A percentile compares a stretch with the other conserved stretches of the same genome.
These are phyloP conservation scores for Linum lewisii DNA, from an alignment of 345 rosid species.

Conservation along the genomic window DNA sequence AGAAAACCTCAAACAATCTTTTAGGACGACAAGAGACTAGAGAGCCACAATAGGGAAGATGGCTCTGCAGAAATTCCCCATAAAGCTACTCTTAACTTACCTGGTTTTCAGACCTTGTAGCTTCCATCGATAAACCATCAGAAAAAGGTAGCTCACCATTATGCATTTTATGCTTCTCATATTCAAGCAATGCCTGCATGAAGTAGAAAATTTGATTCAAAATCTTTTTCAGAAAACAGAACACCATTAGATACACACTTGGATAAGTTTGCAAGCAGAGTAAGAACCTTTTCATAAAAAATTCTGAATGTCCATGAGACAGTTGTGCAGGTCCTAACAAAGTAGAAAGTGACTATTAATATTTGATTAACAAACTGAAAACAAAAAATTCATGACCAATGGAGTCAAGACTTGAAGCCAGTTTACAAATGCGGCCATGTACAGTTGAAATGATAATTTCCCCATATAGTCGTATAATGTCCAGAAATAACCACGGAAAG, in stretches of 20 bases:
- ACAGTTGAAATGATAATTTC: neutral
- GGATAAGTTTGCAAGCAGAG: neutral
- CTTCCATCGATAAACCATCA: slow-evolving; percentile 17
- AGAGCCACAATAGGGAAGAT: neutral
- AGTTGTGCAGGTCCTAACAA: slow-evolving; percentile 21
- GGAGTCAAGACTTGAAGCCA: neutral
- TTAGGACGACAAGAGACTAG: too few species aligned
- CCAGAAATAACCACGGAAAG: neutral
- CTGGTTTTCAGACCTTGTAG: slow-evolving; percentile 20
- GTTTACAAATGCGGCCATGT: too few species aligned
- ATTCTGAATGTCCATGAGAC: slow-evolving; percentile 30
- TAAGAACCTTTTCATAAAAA: slow-evolving; percentile 26
- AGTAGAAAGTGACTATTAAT: neutral
- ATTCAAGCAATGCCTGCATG: slow-evolving; percentile 26
- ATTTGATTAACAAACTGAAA: neutral
- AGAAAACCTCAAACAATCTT: too few species aligned
- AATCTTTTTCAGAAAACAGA: neutral
- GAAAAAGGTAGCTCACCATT: slow-evolving; percentile 23
- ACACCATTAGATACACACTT: neutral
- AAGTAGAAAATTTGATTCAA: neutral
- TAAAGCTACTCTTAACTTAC: slow-evolving; percentile 9
- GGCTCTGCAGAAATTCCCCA: neutral
- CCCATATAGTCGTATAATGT: neutral
- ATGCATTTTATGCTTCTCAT: slow-evolving; percentile 25
- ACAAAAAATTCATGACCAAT: neutral